A percentile compares a stretch with the other conserved stretches of the same genome.
Conservation (phyloP, 2,329 filamentous ascomycete genomes). For the Alternaria atra region DNA sequence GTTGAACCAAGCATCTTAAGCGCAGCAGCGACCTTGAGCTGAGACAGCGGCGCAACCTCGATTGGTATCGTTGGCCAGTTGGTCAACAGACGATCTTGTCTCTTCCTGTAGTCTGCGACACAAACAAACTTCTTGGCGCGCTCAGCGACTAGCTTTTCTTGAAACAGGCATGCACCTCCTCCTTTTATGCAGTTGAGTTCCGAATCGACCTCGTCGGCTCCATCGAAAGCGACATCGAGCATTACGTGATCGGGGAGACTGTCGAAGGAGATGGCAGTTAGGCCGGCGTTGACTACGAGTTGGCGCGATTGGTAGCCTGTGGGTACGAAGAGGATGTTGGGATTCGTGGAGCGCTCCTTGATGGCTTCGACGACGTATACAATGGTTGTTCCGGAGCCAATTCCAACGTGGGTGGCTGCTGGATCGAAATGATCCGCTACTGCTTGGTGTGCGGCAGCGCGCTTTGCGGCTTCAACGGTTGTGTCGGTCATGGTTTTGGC, state of each 20-base stretch:
- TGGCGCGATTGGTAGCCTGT: constrained; percentile 92
- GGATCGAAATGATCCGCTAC: constrained; percentile 75
- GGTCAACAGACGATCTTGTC: constrained; percentile 75
- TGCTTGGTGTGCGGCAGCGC: constrained; percentile 75
- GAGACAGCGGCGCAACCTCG: constrained; percentile 88
- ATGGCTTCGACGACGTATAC: constrained; percentile 88
- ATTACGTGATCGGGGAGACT: constrained; percentile 70
- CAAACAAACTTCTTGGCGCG: constrained; percentile 86
- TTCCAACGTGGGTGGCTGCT: constrained; percentile 73
- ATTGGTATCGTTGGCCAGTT: constrained; percentile 89
- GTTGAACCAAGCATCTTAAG: constrained; percentile 77
- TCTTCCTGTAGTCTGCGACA: constrained; percentile 91
- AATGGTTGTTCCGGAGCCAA: constrained; percentile 83
- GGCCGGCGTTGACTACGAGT: constrained; percentile 80
- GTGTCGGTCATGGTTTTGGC: constrained; percentile 42
- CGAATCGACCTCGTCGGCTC: constrained; percentile 94
- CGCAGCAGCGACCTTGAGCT: constrained; percentile 76
- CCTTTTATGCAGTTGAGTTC: constrained; percentile 98
- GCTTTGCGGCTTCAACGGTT: constrained; percentile 75
- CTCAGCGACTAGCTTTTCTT: constrained; percentile 94
- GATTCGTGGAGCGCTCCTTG: constrained; percentile 51
- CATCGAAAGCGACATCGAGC: constrained; percentile 93
- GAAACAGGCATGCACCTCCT: constrained; percentile 95
- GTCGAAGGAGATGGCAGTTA: constrained; percentile 81
- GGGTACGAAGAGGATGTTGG: constrained; percentile 81